phyloP scores from a whole-genome alignment of 2,329 filamentous ascomycete species.

The Colletotrichum sidae region DNA sequence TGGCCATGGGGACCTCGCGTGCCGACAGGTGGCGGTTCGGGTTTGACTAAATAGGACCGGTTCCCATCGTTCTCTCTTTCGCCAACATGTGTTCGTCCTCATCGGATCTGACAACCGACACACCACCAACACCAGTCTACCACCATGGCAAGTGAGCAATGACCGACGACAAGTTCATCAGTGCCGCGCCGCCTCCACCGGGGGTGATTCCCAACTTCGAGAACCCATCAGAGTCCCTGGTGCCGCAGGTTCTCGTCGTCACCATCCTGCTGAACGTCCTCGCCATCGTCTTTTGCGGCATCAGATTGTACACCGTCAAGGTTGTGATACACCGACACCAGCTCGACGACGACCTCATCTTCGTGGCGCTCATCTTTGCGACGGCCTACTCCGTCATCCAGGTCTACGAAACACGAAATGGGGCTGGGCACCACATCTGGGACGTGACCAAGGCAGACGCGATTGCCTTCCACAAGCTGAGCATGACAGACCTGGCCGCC shows the following conservation, averaged over 20 bases:
- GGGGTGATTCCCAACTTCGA: conserved; percentile 31
- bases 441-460: conserved; percentile 17
- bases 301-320: conserved; percentile 29
- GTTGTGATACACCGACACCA: conserved; percentile 30
- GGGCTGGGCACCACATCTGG: conserved; percentile 29
- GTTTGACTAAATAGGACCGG: conserved; percentile 10
- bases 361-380: conserved; percentile 25
- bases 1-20: not conserved
- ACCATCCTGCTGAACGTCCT: conserved; percentile 29
- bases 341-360: conserved; percentile 32
- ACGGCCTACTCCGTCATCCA: conserved; percentile 28
- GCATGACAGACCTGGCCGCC: conserved; percentile 32
- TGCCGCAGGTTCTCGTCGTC: conserved; percentile 31
- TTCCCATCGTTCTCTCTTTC: not conserved
- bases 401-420: conserved; percentile 32
- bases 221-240: conserved; percentile 26
- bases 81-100: not conserved
- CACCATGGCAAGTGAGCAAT: conserved; percentile 29
- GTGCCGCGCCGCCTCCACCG: conserved; percentile 15
- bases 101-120: not conserved
- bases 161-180: conserved; percentile 14
- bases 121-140: not conserved
- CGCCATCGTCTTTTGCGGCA: conserved; percentile 31
- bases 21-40: conserved; percentile 1
- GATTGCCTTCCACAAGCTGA: conserved; percentile 31